Evolutionary conservation across 2,329 filamentous ascomycete species (phyloP).

Genomic region (Pestalotiopsis sp.): DNA sequence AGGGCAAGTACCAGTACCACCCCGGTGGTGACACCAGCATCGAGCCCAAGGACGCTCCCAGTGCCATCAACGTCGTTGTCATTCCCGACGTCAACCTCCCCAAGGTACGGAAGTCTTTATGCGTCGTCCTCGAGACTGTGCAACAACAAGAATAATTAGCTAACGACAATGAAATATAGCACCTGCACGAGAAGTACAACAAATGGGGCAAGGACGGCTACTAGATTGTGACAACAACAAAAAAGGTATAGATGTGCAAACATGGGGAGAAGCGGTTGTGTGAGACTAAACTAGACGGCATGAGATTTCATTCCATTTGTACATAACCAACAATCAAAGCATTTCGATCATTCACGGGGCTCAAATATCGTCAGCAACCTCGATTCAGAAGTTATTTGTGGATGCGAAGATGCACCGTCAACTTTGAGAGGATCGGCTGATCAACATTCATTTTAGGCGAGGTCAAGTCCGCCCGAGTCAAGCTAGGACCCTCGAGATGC

Average conservation of each 20-base stretch:
- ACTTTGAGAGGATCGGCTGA: not conserved
- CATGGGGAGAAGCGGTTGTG: not conserved
- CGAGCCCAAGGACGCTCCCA: slow-evolving; percentile 85
- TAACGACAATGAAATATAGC: slow-evolving; percentile 49
- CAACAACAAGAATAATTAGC: not conserved
- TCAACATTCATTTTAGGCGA: not conserved
- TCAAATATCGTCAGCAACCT: not conserved
- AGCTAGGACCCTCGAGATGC: not conserved
- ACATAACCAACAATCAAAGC: slow-evolving; percentile 11
- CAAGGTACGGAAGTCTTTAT: slow-evolving; percentile 59
- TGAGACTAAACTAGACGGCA: slow-evolving; percentile 8
- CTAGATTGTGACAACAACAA: slow-evolving; percentile 34
- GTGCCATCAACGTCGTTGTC: slow-evolving; percentile 92
- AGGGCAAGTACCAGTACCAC: slow-evolving; percentile 77
- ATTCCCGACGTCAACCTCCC: slow-evolving; percentile 92
- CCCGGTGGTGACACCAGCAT: slow-evolving; percentile 80
- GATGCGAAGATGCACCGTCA: not conserved
- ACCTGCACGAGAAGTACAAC: slow-evolving; percentile 96
- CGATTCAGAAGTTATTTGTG: too few relatives aligned
- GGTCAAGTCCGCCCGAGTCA: not conserved
- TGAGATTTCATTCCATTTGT: slow-evolving; percentile 7
- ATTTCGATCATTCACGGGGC: not conserved
- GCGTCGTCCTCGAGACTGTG: not conserved
- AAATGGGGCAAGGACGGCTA: slow-evolving; percentile 99
- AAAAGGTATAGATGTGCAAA: slow-evolving; percentile 7